Conservation (phyloP, 2,329 filamentous ascomycete genomes). For the Colletotrichum brevisporum region DNA sequence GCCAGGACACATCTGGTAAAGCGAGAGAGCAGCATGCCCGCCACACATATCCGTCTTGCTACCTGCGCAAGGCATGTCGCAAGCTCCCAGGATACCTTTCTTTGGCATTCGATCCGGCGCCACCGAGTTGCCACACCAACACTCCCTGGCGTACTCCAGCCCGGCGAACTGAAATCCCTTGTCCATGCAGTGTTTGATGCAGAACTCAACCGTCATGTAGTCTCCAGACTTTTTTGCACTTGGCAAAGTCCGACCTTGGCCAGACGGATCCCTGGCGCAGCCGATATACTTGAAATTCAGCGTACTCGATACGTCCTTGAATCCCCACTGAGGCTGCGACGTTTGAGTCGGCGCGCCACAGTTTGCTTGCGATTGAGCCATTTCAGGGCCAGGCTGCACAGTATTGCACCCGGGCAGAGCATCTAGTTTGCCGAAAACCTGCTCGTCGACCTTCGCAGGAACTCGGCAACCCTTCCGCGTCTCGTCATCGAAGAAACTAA, state of each 20-base stretch:
- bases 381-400: conserved; percentile 51
- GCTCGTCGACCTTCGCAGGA: conserved; percentile 60
- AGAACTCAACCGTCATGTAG: conserved; percentile 52
- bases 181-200: conserved; percentile 50
- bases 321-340: conserved; percentile 54
- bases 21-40: conserved; percentile 48
- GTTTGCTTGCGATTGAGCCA: conserved; percentile 35
- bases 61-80: conserved; percentile 46
- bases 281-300: conserved; percentile 66
- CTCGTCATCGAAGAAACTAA: conserved; percentile 56
- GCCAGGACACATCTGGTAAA: conserved; percentile 53
- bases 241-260: conserved; percentile 48
- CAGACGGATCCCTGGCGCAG: conserved; percentile 57
- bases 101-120: conserved; percentile 47
- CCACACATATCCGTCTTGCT: conserved; percentile 37
- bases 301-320: conserved; percentile 59
- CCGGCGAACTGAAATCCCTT: conserved; percentile 50
- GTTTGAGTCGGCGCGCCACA: conserved; percentile 56
- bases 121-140: conserved; percentile 53
- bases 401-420: conserved; percentile 70
- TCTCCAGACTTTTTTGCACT: conserved; percentile 46
- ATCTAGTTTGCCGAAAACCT: conserved; percentile 58
- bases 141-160: conserved; percentile 55
- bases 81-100: conserved; percentile 58
- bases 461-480: conserved; percentile 65